Evolutionary conservation across 2,329 filamentous ascomycete species (phyloP), one percentile per base, ranked within the genome.

Genomic region (Sarocladium kiliense): DNA sequence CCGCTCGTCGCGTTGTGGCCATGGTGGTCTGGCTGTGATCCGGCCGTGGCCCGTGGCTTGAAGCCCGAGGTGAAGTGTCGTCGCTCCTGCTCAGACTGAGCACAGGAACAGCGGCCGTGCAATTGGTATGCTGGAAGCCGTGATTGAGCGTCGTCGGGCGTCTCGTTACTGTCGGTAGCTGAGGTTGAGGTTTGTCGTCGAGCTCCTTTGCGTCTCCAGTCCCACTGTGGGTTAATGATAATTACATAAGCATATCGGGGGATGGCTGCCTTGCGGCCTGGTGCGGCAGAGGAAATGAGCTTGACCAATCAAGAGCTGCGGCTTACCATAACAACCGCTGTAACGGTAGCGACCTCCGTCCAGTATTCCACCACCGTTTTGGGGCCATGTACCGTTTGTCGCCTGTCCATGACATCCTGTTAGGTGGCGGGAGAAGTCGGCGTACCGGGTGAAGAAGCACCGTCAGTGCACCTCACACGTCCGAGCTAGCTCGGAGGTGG

Each of bases 1-100:
- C 53, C 27, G 53, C 53, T 47, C 41, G 37, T 55, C 53, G 53
- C 27, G 53, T 55, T 49, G 53, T 12, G 27, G 53, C 30, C 53
- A 55, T 55, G 30, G 11, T 45, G 37, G 25, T n/a, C 10, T 30
- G n/a, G n/a, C n/a, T 25, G 44, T 27, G 44, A 27, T 49, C 12
- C 10, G 26, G 23, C 26, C 18, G 26, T 25, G n/a, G 23, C 44
- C 23, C 10, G 9, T 49, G 26, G 26, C 23, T 21, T 32, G 23
- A n/a, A 49, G 26, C 10, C 44, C 26, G 16, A n/a, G 3, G 5
- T 10, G 9, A n/a, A 32, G 7, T 26, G 21, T 25, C 41, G 11
- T 45, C 19, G 21, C 23, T 12, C 11, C 23, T 23, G 11, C 12
- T 49, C 44, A 4, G 18, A 10, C 12, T 16, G 11, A 5, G 7